Evolutionary conservation across 441 rosid genomes (phyloP).

Genomic region (Adansonia gregorii): DNA sequence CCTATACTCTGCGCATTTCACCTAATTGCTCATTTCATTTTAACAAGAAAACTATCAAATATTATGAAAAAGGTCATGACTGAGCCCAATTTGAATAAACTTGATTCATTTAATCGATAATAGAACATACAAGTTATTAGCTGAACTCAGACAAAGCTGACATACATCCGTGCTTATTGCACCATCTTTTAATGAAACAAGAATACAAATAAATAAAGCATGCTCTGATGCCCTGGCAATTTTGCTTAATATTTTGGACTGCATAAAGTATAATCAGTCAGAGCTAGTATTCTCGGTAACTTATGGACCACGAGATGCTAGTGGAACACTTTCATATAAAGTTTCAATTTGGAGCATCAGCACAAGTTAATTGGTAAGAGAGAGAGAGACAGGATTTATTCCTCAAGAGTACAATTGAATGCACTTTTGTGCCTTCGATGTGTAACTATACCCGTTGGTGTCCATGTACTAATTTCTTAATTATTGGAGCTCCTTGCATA

Average conservation of each 20-base stretch:
- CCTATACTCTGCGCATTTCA: neutral
- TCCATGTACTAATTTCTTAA: conserved; percentile 15
- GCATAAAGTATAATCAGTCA: neutral
- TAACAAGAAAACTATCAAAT: conserved; percentile 9
- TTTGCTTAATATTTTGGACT: conserved; percentile 8
- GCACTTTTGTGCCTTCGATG: conserved; percentile 15
- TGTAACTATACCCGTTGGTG: neutral
- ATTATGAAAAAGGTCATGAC: neutral
- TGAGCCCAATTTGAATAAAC: conserved; percentile 8
- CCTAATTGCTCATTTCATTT: conserved; percentile 2
- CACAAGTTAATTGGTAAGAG: neutral
- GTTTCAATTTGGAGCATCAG: conserved; percentile 8
- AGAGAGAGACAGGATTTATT: neutral
- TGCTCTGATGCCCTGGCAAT: neutral
- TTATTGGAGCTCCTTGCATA: neutral
- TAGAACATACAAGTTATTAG: neutral
- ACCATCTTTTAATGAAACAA: neutral
- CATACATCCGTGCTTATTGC: neutral
- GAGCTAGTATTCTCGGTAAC: neutral
- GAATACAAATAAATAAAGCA: conserved; percentile 20
- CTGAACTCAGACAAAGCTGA: conserved; percentile 18
- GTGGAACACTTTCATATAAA: neutral
- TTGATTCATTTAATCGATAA: conserved; percentile 5
- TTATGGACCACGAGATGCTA: neutral
- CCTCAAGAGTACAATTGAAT: conserved; percentile 3